A percentile compares a stretch with the other conserved stretches of the same genome.
These are phyloP conservation scores for Lachnellula suecica DNA, from an alignment of 2,329 filamentous ascomycete species.

Conservation along the genomic window DNA sequence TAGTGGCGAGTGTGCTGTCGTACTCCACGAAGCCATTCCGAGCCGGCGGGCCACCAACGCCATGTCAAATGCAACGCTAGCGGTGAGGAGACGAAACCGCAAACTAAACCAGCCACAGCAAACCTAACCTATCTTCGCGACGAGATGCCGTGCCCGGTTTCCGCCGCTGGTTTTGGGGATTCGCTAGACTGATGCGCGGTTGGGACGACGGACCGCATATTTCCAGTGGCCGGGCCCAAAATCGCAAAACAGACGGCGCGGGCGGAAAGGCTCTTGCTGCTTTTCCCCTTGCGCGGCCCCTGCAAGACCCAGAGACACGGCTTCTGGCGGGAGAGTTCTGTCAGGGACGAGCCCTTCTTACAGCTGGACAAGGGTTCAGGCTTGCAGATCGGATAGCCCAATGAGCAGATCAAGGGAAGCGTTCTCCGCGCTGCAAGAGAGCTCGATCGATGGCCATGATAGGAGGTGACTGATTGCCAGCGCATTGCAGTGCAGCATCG, in stretches of 20 bases:
- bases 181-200: neutral
- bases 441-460: neutral
- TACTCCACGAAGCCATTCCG: neutral
- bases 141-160: no score
- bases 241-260: neutral
- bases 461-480: slow-evolving; percentile 3
- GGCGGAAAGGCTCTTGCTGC: neutral
- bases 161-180: no score
- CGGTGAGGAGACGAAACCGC: neutral
- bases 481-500: slow-evolving; percentile 7
- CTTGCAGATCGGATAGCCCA: neutral
- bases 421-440: neutral
- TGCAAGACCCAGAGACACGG: neutral
- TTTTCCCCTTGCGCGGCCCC: neutral
- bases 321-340: neutral
- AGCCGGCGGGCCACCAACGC: neutral
- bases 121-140: no score
- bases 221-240: neutral
- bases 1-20: neutral
- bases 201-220: neutral
- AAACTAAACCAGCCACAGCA: no score
- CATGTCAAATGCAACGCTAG: neutral
- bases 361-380: slow-evolving; percentile 11
- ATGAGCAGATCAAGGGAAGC: neutral
- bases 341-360: neutral